Evolutionary conservation across 805 yeast genomes (phyloP).

Genomic region (Monosporozyma aerobia): DNA sequence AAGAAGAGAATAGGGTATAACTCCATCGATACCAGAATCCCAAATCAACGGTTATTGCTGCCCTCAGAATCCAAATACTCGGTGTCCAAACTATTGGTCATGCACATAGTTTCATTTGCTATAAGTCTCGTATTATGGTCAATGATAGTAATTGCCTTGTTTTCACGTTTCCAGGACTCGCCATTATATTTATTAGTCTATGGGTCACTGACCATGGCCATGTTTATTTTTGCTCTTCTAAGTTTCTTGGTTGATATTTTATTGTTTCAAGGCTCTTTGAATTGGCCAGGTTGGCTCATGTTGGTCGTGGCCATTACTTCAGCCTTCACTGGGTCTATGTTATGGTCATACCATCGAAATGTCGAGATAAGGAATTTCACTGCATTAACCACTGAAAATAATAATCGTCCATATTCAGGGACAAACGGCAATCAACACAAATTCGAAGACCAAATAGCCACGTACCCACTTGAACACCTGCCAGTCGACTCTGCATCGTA

Average conservation of each 20-base stretch:
- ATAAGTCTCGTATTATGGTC: slow-evolving; percentile 41
- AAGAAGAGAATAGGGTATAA: slow-evolving; percentile 15
- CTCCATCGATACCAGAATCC: slow-evolving; percentile 20
- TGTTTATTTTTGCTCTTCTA: slow-evolving; percentile 60
- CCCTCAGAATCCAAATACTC: slow-evolving; percentile 54
- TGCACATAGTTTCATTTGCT: slow-evolving; percentile 57
- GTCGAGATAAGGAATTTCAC: slow-evolving; percentile 31
- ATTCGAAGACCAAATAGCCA: not conserved
- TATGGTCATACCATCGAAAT: slow-evolving; percentile 67
- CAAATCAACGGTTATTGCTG: slow-evolving; percentile 35
- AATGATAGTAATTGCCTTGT: slow-evolving; percentile 33
- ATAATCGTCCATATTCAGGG: not conserved
- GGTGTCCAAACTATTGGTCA: slow-evolving; percentile 52
- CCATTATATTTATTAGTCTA: slow-evolving; percentile 37
- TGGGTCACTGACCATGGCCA: slow-evolving; percentile 51
- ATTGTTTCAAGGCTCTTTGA: slow-evolving; percentile 63
- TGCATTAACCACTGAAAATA: slow-evolving; percentile 3
- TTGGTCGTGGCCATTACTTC: slow-evolving; percentile 58
- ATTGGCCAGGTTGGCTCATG: slow-evolving; percentile 82
- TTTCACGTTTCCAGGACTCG: slow-evolving; percentile 29
- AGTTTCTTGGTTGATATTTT: slow-evolving; percentile 77
- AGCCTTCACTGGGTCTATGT: slow-evolving; percentile 52
- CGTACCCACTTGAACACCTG: not conserved
- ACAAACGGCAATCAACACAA: not conserved
- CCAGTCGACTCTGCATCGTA: not conserved